Conservation (phyloP, 805 yeast genomes). For the Sungouiella thailandica region DNA sequence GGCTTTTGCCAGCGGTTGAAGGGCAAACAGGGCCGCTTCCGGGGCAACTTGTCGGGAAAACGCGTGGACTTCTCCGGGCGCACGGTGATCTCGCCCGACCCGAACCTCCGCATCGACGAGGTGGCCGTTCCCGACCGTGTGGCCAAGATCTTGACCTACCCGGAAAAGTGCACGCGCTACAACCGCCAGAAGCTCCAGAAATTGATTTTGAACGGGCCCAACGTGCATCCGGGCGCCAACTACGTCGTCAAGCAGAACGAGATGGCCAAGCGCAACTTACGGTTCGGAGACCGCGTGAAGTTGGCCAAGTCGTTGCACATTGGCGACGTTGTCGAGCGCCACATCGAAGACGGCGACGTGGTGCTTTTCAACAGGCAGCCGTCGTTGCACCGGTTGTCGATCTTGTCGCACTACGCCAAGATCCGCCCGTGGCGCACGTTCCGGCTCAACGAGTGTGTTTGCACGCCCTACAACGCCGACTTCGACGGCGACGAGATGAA, state of each 20-base stretch:
- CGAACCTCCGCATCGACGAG: constrained; percentile 89
- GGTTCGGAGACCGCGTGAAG: constrained; percentile 80
- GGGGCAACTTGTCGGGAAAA: constrained; percentile 97
- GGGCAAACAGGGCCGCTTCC: constrained; percentile 98
- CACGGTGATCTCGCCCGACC: constrained; percentile 98
- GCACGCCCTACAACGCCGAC: constrained; percentile 99
- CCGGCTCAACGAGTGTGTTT: constrained; percentile 95
- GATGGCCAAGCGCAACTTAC: constrained; percentile 76
- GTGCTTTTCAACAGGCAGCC: constrained; percentile 98
- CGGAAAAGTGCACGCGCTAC: constrained; percentile 89
- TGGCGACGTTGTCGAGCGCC: constrained; percentile 96
- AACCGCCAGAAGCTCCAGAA: constrained; percentile 73
- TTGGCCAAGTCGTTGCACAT: constrained; percentile 70
- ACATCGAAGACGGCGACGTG: constrained; percentile 93
- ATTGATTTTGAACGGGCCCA: constrained; percentile 79
- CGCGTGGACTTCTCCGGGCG: constrained; percentile 98
- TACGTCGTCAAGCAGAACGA: constrained; percentile 81
- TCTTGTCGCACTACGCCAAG: constrained; percentile 91
- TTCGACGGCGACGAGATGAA: constrained; percentile 99
- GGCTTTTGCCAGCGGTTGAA: constrained; percentile 96
- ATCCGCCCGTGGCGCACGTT: constrained; percentile 98
- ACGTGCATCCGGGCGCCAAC: constrained; percentile 93
- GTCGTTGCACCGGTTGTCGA: constrained; percentile 89
- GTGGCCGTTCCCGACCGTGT: constrained; percentile 98
- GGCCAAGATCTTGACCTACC: constrained; percentile 92